Base-by-base conservation (phyloP, 805 yeast genomes). In the Schwanniomyces vanrijiae region DNA sequence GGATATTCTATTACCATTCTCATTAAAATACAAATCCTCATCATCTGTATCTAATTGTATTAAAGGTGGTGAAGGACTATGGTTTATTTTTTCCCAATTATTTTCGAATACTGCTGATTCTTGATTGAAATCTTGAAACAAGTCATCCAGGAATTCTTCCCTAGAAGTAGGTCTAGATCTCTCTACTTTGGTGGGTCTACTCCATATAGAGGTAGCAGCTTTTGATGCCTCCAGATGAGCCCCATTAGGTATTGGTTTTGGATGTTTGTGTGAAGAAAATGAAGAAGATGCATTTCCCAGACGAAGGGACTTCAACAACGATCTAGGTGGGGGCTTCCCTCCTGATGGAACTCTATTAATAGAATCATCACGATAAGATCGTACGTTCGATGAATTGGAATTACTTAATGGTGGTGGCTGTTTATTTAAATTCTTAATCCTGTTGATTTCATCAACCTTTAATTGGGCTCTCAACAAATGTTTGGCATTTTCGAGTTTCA, bases 21-120 rank as follows among this genome's bases (percentile, higher is more conserved):
- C 20, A 14, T 33, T 42, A 28, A 35, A 29, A 42, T 40, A 40
- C 18, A 44, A 31, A 26, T 40, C 49, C 29, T 58, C 56, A 42
- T 75, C 83, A 53, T 82, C 88, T 19, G 53, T 55, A 59, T 80
- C 95, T 55, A 90, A 82, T 60, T 90, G 96, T 51, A 90, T 86
- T 55, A 90, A 73, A 31, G 78, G 73, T 37, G 75, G 68, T 21
- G 48, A 47, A 1, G 46, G 40, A 18, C 42, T 52, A 47, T 53
- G 53, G 31, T 56, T 56, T 37, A 65, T 57, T 37, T 55, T 59
- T 33, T 60, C 69, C 66, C 70, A 64, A 33, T 58, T 55, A 13
- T 52, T 51, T 16, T 48, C 46, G 24, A 57, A 53, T 29, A 56
- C 62, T 5, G 60, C 52, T 20, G 59, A 50, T 31, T 63, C 70